Evolutionary conservation across 331 rosid species (phyloP).

Genomic region (Rhamnella rubrinervis): DNA sequence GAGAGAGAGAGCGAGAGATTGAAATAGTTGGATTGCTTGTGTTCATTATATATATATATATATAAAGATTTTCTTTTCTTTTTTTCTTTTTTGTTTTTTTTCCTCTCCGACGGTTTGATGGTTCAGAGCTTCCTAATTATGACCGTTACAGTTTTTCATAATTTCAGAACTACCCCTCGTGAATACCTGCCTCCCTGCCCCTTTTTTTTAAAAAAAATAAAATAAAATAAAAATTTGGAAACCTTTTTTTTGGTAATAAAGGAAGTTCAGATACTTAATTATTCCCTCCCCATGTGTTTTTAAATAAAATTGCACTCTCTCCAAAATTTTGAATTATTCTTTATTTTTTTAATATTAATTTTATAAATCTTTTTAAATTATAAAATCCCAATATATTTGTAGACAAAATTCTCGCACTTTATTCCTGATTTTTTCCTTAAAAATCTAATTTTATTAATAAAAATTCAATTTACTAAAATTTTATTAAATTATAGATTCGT

Average conservation of each 20-base stretch:
- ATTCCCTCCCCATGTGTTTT: not conserved
- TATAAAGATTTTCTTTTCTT: not conserved
- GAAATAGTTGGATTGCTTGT: conserved; percentile 8
- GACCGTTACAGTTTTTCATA: conserved; percentile 1
- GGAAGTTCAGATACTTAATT: not conserved
- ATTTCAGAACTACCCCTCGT: not conserved
- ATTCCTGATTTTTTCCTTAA: too few species aligned
- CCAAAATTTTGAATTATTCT: too few species aligned
- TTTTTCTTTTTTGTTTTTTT: not conserved
- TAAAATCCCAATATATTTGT: too few species aligned
- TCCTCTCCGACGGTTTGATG: not conserved
- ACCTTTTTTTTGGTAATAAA: not conserved
- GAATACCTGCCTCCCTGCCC: not conserved
- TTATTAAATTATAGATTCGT: too few species aligned
- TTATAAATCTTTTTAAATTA: too few species aligned
- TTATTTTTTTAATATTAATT: too few species aligned
- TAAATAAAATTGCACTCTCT: too few species aligned
- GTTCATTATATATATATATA: not conserved
- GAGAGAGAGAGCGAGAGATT: conserved; percentile 19
- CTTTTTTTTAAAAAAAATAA: too few species aligned
- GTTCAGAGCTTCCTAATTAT: conserved; percentile 18
- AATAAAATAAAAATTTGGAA: too few species aligned
- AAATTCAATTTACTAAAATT: too few species aligned
- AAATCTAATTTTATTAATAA: too few species aligned
- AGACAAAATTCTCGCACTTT: too few species aligned